Base-by-base conservation (phyloP, 345 rosid species). In the Viola odorata region DNA sequence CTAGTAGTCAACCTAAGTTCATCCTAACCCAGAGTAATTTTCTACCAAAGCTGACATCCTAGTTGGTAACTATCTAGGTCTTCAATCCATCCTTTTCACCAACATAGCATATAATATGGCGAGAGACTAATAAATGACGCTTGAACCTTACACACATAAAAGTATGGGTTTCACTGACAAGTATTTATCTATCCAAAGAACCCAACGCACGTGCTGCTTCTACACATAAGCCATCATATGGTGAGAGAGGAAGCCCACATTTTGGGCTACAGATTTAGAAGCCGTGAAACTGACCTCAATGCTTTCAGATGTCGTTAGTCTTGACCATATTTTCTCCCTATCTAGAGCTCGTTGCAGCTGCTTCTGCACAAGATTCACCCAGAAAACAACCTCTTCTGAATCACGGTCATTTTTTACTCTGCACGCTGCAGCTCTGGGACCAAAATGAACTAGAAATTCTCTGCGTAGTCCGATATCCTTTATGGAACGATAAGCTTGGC, bases 321-420 rank as follows among this genome's bases (percentile, higher is more conserved):
- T 90, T 47, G 99, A 82, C 99, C 99, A 94, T 80, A 94, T 90
- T 79, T 77, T 90, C 80, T 94, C 99, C 77, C 99, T 82, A 80
- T 82, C 95, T 60, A 90, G 76, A 70, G 99, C 97, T 64, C 41
- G 84, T 63, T 82, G 91, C 59, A 94, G 82, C 77, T 88, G 95
- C 69, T 82, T 82, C 73, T 88, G 97, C 54, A 89, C 75, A 63
- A 94, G 95, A 84, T 90, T 83, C 45, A 94, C 91, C 99, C 99
- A 94, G 77, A 94, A 94, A 66, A 79, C 70, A 62, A 86, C 87
- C 79, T 88, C 97, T 75, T 90, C 95, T 14, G 89, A 77, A 72
- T 73, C 73, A 57, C 69, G 51, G 66, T 85, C 95, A 79, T 69
- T 80, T 69, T 74, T 79, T 65, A 80, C 80, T 74, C 95, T 81